Base-by-base conservation (phyloP, 2,329 filamentous ascomycete species). In the Salinomyces thailandicus region DNA sequence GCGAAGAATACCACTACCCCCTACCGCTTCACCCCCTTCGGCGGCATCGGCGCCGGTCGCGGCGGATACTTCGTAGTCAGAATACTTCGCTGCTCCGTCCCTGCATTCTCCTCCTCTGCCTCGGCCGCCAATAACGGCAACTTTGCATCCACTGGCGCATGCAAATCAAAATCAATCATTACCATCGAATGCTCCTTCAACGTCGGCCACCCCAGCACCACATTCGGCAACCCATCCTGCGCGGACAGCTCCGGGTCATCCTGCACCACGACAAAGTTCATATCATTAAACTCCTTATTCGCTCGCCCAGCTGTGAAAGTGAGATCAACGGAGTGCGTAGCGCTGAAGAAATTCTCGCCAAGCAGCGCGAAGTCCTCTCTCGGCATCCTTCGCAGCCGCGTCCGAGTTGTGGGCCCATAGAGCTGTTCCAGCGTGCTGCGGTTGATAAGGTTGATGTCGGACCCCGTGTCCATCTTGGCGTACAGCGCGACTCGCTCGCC, bases 391-490 rank as follows among this genome's bases (percentile, higher is more conserved):
- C 33, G 32, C 17, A 39, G 35, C 6, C 12, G 35, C 32, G 4
- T 37, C 13, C 15, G 26, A 9, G 18, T 27, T 5, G 22, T 22
- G 6, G 31, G 9, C 24, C 41, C 43, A 4, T 43, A 20, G 5
- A 46, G 22, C 2, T 24, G 22, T 14, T 37, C 20, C 14, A 43
- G 30, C 5, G 44, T 46, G 24, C 38, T 44, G 15, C 19, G 34
- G 31, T 46, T 46, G 19, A 51, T 51, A 27, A 45, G 38, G 35
- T 48, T 51, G 28, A 33, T 38, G 26, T 44, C 42, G 1, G 48
- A 40, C 11, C 46, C 48, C 2, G 48, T 48, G 34, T 51, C 48
- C 38, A 47, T 40, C 35, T 45, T 48, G 13, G 48, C 48, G 42
- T 39, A 47, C 38, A 51, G 37, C 8, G 42, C 38, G n/a, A 44